Base-by-base conservation (phyloP, 306 rosid species). In the Elaeagnus macrophylla region DNA sequence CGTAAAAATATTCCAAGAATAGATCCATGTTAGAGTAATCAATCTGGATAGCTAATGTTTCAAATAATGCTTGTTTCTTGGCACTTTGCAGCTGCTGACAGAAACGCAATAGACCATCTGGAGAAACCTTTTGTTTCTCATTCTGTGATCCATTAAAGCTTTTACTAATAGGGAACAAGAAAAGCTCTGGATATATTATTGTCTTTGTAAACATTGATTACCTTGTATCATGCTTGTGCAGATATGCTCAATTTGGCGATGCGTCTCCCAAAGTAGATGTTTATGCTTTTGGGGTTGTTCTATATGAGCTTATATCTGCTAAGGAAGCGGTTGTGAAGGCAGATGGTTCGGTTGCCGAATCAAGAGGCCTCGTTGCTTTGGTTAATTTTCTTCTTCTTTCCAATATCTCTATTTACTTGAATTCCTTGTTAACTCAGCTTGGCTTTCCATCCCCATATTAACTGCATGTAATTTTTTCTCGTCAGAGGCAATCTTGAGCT, bases 291-390 rank as follows among this genome's bases (percentile, higher is more conserved):
- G 97, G 95, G 16, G 97, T 90, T 38, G 95, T 90, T 60, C 79
- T 90, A 53, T 90, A 68, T 53, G 97, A 90, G 72, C 84, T 90
- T 32, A 90, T 90, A 64, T 90, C 97, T 56, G 91, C 95, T 41
- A 84, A 84, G 81, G 85, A 76, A 74, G 97, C 97, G 48, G 63
- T 88, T 35, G 55, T 84, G 9, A 80, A 60, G 59, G 60, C 61
- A 6, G 43, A 72, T 51, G 76, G 62, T 67, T 58, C 72, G 0
- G 66, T 58, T 47, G 56, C 76, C 40, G 97, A 84, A 62, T 65
- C 95, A 16, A 84, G 65, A 53, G 97, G 95, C 42, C 95, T 84
- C 14, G 91, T 84, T 38, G 78, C 66, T 53, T 72, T 84, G 85
- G 97, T 88, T 54, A 51, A 67, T 68, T 42, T 54, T 57, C 57